A percentile compares a stretch with the other conserved stretches of the same genome.
phyloP scores from a whole-genome alignment of 805 yeast species.

The Metschnikowia borealis region DNA sequence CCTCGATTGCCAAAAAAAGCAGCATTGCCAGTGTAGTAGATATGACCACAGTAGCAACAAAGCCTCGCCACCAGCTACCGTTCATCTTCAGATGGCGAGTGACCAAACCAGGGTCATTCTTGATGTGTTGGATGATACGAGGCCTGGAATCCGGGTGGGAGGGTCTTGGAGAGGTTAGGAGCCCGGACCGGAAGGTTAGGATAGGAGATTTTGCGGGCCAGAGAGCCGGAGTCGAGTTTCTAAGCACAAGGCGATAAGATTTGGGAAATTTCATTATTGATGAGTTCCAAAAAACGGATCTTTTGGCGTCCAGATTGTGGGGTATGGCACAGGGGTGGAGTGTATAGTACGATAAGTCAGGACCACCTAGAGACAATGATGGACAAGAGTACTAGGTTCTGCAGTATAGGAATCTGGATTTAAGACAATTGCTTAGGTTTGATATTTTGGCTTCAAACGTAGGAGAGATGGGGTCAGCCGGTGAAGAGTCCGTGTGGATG shows the following conservation, averaged over 20 bases:
- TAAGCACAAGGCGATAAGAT: too few species aligned
- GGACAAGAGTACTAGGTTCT: too few species aligned
- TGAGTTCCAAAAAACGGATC: neutral
- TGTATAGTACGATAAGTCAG: neutral
- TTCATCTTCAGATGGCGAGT: slow-evolving; percentile 1
- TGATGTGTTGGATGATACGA: slow-evolving; percentile 9
- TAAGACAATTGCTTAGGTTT: neutral
- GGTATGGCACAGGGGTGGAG: neutral
- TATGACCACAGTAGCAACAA: slow-evolving; percentile 17
- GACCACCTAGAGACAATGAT: neutral
- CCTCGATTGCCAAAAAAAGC: slow-evolving; percentile 21
- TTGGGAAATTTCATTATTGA: neutral
- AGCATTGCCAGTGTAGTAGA: slow-evolving; percentile 25
- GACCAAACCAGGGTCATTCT: slow-evolving; percentile 10
- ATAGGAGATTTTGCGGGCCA: neutral
- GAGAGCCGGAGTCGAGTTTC: neutral
- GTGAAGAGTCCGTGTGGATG: neutral
- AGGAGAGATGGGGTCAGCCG: neutral
- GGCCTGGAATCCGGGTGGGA: neutral
- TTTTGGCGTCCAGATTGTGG: neutral
- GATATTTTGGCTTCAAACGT: neutral
- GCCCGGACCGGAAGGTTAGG: neutral
- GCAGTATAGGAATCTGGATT: neutral
- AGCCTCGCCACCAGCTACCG: slow-evolving; percentile 20
- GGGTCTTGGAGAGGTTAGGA: neutral